These are phyloP conservation scores for Myrica gale DNA, from an alignment of 306 rosid genomes.

Conservation along the genomic window DNA sequence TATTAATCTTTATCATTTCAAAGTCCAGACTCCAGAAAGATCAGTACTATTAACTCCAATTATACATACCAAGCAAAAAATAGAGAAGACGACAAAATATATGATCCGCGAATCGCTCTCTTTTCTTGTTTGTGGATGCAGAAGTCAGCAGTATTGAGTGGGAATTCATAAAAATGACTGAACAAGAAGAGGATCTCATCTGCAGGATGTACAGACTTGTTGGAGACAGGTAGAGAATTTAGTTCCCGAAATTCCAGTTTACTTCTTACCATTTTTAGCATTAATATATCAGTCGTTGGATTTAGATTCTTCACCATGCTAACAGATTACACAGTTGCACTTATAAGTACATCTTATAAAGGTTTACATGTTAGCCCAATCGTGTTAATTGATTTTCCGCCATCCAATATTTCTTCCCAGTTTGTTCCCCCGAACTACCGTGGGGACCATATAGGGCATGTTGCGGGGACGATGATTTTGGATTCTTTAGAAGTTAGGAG, in stretches of 20 bases:
- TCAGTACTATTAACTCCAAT: not conserved
- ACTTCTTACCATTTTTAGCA: slow-evolving; percentile 1
- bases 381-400: not conserved
- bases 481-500: not conserved
- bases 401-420: not conserved
- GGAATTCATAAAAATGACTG: slow-evolving; percentile 44
- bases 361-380: no score
- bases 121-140: slow-evolving; percentile 15
- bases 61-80: not conserved
- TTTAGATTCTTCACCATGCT: not conserved
- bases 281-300: not conserved
- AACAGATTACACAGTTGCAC: not conserved
- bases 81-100: not conserved
- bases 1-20: not conserved
- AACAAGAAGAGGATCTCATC: slow-evolving; percentile 62
- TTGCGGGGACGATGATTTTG: not conserved
- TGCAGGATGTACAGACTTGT: slow-evolving; percentile 51
- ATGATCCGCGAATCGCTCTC: not conserved
- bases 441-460: not conserved
- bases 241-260: not conserved
- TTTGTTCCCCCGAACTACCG: not conserved
- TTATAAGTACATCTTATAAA: not conserved
- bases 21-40: not conserved
- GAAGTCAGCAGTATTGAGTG: slow-evolving; percentile 54
- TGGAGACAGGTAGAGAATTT: slow-evolving; percentile 45